Evolutionary conservation across 805 yeast genomes (phyloP), one percentile per base, ranked within the genome.

Genomic region (Hanseniaspora taiwanica): DNA sequence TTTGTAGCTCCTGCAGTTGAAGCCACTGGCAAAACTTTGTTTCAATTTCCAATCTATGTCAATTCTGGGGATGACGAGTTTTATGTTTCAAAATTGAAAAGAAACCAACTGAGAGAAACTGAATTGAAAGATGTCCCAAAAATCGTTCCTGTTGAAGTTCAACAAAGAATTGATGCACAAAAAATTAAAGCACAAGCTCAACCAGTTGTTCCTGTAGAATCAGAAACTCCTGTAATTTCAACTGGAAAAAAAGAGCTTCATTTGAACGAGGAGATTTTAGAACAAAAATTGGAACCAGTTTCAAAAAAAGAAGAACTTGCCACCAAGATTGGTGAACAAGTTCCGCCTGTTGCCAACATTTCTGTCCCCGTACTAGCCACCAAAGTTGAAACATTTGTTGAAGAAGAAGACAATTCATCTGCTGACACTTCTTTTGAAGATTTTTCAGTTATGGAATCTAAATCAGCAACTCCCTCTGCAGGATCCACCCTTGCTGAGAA

Each of bases 41-140:
- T 46, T n/a, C 46, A 46, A 14, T 52, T 55, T 21, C 63, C 63
- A 17, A 37, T 58, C 17, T 58, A 46, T 37, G 48, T 55, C 17
- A 58, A 56, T 35, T 49, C 59, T 4, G 51, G 50, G 6, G 52
- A 57, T 36, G 49, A 53, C 14, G 55, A 51, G 12, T 64, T 53
- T 46, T 56, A 56, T 2, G 51, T 53, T 9, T 55, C 55, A 2
- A 58, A 56, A 27, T 45, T 54, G 13, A 45, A 38, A 16, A 56
- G 58, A 40, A 36, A 48, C 21, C 44, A 42, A 21, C 31, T 55
- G 16, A 50, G 51, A 38, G 24, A 46, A 39, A 34, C 36, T 27
- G 36, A 42, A 6, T 38, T 45, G 20, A 37, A 40, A 6, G 19
- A 29, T 6, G 18, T 12, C 13, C 36, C 36, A 33, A 33, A 33